Evolutionary conservation across 1,139 yeast genomes (phyloP).

Genomic region (Tardiomyces digboiensis): DNA sequence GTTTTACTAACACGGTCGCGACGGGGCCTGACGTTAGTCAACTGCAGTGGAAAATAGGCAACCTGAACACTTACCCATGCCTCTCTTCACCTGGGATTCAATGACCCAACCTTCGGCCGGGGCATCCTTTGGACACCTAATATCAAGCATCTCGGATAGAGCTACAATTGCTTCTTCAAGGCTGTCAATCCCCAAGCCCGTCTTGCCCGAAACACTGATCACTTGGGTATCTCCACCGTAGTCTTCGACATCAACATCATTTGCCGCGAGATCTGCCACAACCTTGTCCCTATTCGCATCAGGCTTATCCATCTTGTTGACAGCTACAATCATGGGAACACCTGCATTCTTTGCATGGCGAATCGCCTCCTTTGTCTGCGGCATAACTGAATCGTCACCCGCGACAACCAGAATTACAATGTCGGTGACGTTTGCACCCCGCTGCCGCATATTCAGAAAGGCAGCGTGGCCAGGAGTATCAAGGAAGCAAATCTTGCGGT

Average conservation of each 20-base stretch:
- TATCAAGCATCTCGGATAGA: slow-evolving; percentile 72
- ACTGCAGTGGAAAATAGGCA: no score
- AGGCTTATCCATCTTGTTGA: slow-evolving; percentile 84
- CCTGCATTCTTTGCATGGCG: slow-evolving; percentile 83
- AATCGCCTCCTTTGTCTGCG: slow-evolving; percentile 94
- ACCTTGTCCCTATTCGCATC: slow-evolving; percentile 67
- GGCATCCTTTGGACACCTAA: slow-evolving; percentile 50
- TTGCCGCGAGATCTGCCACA: slow-evolving; percentile 61
- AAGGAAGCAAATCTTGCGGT: slow-evolving; percentile 72
- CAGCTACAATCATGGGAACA: slow-evolving; percentile 83
- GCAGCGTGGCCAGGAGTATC: slow-evolving; percentile 99
- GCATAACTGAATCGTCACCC: slow-evolving; percentile 97
- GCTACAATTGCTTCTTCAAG: slow-evolving; percentile 85
- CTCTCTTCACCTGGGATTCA: slow-evolving; percentile 77
- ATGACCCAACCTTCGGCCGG: slow-evolving; percentile 83
- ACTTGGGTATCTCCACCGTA: slow-evolving; percentile 96
- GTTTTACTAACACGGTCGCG: slow-evolving; percentile 74
- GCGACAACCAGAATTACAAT: slow-evolving; percentile 93
- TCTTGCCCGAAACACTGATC: slow-evolving; percentile 78
- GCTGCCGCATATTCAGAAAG: slow-evolving; percentile 87
- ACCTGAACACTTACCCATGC: no score
- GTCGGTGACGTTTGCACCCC: slow-evolving; percentile 95
- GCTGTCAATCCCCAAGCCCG: slow-evolving; percentile 79
- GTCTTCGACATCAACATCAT: slow-evolving; percentile 82
- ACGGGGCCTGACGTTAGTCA: no score